These are phyloP conservation scores for Karstenula rhodostoma DNA, from an alignment of 2,329 filamentous ascomycete genomes.

Conservation along the genomic window DNA sequence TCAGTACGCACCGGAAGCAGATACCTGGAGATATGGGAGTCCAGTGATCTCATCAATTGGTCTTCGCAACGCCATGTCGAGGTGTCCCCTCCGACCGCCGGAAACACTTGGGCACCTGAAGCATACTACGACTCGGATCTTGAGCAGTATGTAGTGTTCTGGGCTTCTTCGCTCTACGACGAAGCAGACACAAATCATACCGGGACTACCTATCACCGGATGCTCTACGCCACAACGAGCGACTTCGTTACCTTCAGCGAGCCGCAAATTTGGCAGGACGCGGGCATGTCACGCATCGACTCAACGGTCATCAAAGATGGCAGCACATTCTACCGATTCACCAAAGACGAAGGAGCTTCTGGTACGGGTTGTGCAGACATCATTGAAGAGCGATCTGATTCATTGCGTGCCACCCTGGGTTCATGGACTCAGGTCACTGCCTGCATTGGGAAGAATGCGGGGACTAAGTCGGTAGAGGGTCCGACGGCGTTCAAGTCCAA, in stretches of 20 bases:
- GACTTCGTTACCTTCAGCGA: slow-evolving; percentile 62
- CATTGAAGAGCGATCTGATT: slow-evolving; percentile 60
- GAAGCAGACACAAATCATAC: slow-evolving; percentile 53
- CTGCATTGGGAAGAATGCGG: slow-evolving; percentile 62
- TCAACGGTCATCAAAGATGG: slow-evolving; percentile 59
- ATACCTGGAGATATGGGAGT: slow-evolving; percentile 64
- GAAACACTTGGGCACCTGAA: slow-evolving; percentile 64
- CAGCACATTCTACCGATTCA: slow-evolving; percentile 60
- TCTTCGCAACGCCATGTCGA: slow-evolving; percentile 59
- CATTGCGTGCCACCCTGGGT: slow-evolving; percentile 51
- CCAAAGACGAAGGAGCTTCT: slow-evolving; percentile 62
- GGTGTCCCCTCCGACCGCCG: slow-evolving; percentile 59
- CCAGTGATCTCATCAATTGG: slow-evolving; percentile 60
- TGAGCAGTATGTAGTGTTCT: slow-evolving; percentile 56
- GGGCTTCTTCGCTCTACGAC: slow-evolving; percentile 58
- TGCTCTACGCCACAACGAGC: slow-evolving; percentile 61
- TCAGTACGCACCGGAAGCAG: slow-evolving; percentile 58
- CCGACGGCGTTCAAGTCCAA: slow-evolving; percentile 63
- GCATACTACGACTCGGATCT: slow-evolving; percentile 59
- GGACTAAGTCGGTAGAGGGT: slow-evolving; percentile 59
- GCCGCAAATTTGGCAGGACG: slow-evolving; percentile 61
- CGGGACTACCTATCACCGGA: slow-evolving; percentile 59
- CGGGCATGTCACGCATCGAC: slow-evolving; percentile 61
- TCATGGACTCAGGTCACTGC: slow-evolving; percentile 57
- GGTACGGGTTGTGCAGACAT: slow-evolving; percentile 63